A percentile compares a stretch with the other conserved stretches of the same genome.
These are phyloP conservation scores for Colletotrichum tamarilloi DNA, from an alignment of 2,329 filamentous ascomycete species.

Conservation along the genomic window DNA sequence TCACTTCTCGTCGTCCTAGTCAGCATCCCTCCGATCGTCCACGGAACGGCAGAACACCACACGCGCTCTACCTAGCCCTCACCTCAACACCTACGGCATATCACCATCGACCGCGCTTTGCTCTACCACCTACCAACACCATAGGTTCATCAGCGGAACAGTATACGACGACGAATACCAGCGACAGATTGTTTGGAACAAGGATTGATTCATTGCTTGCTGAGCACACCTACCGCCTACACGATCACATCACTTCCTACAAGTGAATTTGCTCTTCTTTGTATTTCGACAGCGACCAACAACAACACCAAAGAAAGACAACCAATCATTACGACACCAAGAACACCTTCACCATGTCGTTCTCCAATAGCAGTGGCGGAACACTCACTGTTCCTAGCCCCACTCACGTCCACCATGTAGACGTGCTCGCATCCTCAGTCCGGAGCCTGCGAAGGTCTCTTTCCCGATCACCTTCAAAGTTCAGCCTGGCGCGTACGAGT, in stretches of 20 bases:
- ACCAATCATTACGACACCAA: constrained; percentile 1
- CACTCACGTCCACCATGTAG: constrained; percentile 83
- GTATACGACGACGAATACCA: constrained; percentile 32
- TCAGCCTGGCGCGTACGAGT: constrained; percentile 67
- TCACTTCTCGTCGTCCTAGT: background rate
- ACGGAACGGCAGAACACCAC: constrained; percentile 2
- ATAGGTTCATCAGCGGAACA: constrained; percentile 23
- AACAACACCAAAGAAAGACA: constrained; percentile 19
- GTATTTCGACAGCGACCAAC: constrained; percentile 22
- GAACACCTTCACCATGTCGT: constrained; percentile 61
- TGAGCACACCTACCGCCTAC: constrained; percentile 1
- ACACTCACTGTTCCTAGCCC: constrained; percentile 90
- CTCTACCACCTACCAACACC: constrained; percentile 6
- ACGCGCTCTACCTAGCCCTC: constrained; percentile 8
- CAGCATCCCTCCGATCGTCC: constrained; percentile 10
- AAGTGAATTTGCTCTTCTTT: constrained; percentile 20
- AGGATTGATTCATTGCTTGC: constrained; percentile 23
- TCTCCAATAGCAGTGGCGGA: constrained; percentile 72
- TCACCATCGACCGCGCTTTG: constrained; percentile 17
- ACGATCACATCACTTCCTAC: constrained; percentile 3
- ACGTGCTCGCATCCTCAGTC: constrained; percentile 80
- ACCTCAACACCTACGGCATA: constrained; percentile 12
- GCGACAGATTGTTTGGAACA: constrained; percentile 29
- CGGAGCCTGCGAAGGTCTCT: constrained; percentile 87
- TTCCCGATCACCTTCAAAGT: constrained; percentile 94